Evolutionary conservation across 1,284 basidiomycete species (phyloP), one percentile per base, ranked within the genome.

Genomic region (Pseudozyma tsukubaensis): DNA sequence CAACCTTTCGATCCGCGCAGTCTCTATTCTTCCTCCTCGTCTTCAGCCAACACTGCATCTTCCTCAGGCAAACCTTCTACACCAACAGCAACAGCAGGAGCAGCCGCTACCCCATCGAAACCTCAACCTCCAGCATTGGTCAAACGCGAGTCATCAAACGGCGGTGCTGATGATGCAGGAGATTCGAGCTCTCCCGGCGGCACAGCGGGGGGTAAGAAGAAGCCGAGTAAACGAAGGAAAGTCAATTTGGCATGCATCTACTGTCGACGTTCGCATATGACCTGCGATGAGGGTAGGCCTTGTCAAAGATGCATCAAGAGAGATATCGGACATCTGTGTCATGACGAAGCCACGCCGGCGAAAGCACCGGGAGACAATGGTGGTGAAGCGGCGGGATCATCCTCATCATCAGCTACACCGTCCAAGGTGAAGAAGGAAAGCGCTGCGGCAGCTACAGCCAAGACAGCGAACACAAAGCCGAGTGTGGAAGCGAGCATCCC

Each of bases 241-340:
- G 82, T 84, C 8, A 78, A 78, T 32, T 64, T 73, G 86, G 94
- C 94, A 1, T 97, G 94, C 84, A 88, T 97, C 52, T 97, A 96
- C 86, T 97, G 94, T 86, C 88, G 94, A 76, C 87, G 94, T 65
- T 94, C 92, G 88, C 91, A 94, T 89, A 93, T 86, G 85, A 82
- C 83, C 7, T 86, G 85, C 66, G 85, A 86, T 44, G 83, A 84
- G 18, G 79, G 78, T n/a, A 64, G 85, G 6, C 85, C 85, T 1
- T 86, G 85, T 50, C 76, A 78, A 48, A 64, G 85, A 5, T 86
- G 86, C 64, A 80, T 86, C 76, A 86, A 86, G 72, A 76, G 86
- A 19, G 85, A 86, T 55, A 86, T 86, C 39, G 85, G 86, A 1
- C 85, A 86, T 63, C 72, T 86, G 14, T 86, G 86, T 64, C 47